Percentiles rank a stretch among this genome's conserved stretches.
Conservation (phyloP, 352 stramenopile genomes). For the Phytopythium boreale region DNA sequence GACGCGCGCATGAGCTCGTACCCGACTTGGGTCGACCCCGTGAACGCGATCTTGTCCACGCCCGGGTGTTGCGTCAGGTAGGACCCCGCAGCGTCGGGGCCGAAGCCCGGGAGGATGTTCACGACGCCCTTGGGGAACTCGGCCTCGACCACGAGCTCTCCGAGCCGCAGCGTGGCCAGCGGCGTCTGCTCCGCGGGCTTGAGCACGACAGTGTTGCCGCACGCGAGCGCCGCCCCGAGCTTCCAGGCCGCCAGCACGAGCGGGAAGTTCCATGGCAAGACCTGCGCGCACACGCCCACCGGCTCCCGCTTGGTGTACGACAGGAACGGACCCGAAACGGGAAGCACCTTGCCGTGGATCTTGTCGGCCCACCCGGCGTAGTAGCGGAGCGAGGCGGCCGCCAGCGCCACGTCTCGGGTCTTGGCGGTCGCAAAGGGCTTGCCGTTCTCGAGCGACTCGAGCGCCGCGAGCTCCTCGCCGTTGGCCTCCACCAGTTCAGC, state of each 20-base stretch:
- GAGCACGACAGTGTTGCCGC: constrained; percentile 91
- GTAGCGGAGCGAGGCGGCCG: constrained; percentile 84
- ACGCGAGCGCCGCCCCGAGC: constrained; percentile 82
- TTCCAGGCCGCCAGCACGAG: constrained; percentile 95
- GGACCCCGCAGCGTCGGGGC: constrained; percentile 24
- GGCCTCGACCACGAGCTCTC: constrained; percentile 73
- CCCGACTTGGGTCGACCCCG: constrained; percentile 51
- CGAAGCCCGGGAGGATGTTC: constrained; percentile 69
- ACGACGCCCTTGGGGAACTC: constrained; percentile 73
- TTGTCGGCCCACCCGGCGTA: constrained; percentile 90
- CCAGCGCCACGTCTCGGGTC: constrained; percentile 79
- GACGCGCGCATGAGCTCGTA: constrained; percentile 44
- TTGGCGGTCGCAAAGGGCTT: constrained; percentile 86
- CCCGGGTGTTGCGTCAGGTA: constrained; percentile 30
- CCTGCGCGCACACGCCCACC: constrained; percentile 87
- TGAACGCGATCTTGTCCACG: constrained; percentile 81
- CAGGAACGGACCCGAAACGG: constrained; percentile 36
- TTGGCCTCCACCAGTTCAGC: constrained; percentile 35
- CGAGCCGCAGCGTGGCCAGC: constrained; percentile 86
- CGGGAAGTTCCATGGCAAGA: constrained; percentile 98
- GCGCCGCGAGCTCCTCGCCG: constrained; percentile 53
- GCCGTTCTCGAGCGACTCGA: constrained; percentile 94
- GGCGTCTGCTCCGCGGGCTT: constrained; percentile 95
- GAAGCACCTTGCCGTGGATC: constrained; percentile 69
- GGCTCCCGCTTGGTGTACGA: constrained; percentile 68